phyloP scores from a whole-genome alignment of 768 basidiomycete genomes.

The Mycena olivaceomarginata region DNA sequence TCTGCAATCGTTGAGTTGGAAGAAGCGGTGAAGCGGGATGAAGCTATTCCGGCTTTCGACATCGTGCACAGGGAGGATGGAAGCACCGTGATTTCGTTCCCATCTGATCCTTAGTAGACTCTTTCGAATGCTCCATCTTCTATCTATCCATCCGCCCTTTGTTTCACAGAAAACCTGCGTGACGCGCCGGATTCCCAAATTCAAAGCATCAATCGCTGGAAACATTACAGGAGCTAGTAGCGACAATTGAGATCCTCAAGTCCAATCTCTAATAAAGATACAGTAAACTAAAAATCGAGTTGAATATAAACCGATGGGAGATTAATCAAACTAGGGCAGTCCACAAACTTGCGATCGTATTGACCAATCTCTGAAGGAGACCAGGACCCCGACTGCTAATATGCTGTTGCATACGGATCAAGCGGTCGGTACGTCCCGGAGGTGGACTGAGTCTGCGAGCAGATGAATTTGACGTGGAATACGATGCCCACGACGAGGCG shows the following conservation, averaged over 20 bases:
- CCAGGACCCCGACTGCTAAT: background rate
- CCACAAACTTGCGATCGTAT: background rate
- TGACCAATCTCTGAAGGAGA: background rate
- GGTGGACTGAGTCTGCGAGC: constrained; percentile 23
- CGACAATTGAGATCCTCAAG: background rate
- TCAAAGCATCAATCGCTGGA: constrained; percentile 10
- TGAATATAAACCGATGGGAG: background rate
- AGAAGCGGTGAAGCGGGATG: background rate
- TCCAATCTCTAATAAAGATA: background rate
- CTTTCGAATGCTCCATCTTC: too few species aligned
- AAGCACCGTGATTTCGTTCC: background rate
- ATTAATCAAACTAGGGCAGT: background rate
- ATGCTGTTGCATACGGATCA: constrained; percentile 19
- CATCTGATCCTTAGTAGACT: background rate
- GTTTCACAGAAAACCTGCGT: too few species aligned
- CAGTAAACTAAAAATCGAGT: background rate
- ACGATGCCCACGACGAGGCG: constrained; percentile 1
- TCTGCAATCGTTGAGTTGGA: background rate
- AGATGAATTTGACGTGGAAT: background rate
- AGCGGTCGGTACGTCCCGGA: constrained; percentile 11
- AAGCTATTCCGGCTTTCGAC: background rate
- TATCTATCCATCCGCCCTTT: too few species aligned
- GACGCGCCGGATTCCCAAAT: background rate
- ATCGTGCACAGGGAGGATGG: background rate
- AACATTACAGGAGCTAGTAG: constrained; percentile 24